phyloP scores from a whole-genome alignment of 2,329 filamentous ascomycete genomes.

The Aspergillus felis region DNA sequence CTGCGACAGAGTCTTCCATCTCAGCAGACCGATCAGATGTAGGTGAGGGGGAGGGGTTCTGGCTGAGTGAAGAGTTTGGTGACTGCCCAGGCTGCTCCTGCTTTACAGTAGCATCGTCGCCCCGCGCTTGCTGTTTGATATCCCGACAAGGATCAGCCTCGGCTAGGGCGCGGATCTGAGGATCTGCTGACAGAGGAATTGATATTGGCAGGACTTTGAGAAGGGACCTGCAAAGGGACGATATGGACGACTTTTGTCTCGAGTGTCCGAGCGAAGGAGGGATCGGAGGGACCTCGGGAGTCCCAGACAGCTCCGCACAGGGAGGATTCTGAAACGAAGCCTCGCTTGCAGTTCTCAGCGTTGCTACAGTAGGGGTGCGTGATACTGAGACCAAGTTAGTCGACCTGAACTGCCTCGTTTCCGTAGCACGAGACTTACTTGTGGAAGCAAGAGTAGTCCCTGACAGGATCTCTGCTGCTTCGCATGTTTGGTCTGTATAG shows the following conservation, averaged over 20 bases:
- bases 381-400: conserved; percentile 23
- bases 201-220: conserved; percentile 28
- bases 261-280: conserved; percentile 20
- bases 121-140: conserved; percentile 24
- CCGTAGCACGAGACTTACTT: conserved; percentile 15
- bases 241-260: conserved; percentile 32
- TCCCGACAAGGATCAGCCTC: conserved; percentile 24
- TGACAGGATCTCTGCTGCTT: conserved; percentile 27
- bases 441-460: conserved; percentile 24
- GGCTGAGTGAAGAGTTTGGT: not conserved
- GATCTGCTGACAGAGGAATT: conserved; percentile 32
- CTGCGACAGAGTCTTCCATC: not conserved
- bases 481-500: conserved; percentile 25
- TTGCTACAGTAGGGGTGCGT: conserved; percentile 28
- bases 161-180: conserved; percentile 34
- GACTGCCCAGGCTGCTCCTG: not conserved
- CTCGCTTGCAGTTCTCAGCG: conserved; percentile 19
- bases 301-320: conserved; percentile 19
- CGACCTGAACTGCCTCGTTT: conserved; percentile 14
- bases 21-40: not conserved
- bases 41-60: not conserved
- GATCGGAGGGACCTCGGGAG: conserved; percentile 19
- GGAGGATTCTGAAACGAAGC: conserved; percentile 10
- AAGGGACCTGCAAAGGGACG: conserved; percentile 31
- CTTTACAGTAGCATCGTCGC: not conserved